These are phyloP conservation scores for Grosmannia clavigera DNA, from an alignment of 2,329 filamentous ascomycete species.

Conservation along the genomic window DNA sequence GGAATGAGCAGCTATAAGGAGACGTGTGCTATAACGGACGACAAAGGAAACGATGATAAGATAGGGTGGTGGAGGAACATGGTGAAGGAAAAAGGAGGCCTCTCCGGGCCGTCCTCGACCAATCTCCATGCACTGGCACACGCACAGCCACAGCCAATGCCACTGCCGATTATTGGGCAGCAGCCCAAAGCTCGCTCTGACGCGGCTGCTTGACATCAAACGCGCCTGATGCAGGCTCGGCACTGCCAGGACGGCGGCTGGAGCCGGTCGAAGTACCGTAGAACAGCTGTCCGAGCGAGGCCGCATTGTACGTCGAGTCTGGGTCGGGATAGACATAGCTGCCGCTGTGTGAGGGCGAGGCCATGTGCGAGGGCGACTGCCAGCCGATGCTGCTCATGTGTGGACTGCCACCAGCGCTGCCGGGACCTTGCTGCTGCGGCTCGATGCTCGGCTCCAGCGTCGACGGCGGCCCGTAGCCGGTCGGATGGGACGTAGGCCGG, in stretches of 20 bases:
- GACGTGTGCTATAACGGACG: background rate
- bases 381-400: conserved; percentile 74
- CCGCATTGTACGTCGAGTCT: conserved; percentile 50
- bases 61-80: background rate
- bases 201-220: conserved; percentile 30
- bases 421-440: conserved; percentile 54
- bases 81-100: too few species aligned
- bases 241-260: conserved; percentile 62
- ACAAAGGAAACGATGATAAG: background rate
- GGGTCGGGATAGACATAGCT: conserved; percentile 75
- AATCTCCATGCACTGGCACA: background rate
- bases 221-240: conserved; percentile 38
- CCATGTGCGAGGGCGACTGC: conserved; percentile 71
- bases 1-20: background rate
- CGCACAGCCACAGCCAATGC: background rate
- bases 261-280: conserved; percentile 38
- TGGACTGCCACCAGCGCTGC: conserved; percentile 70
- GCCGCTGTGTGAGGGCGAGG: conserved; percentile 54
- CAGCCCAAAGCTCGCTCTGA: conserved; percentile 40
- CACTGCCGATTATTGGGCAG: conserved; percentile 26
- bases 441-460: conserved; percentile 79
- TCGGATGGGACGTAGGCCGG: conserved; percentile 76
- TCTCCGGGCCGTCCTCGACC: too few species aligned
- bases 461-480: conserved; percentile 66
- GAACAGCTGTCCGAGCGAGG: conserved; percentile 55